Base-by-base conservation (phyloP, 768 basidiomycete species). In the Tricholomella constricta region DNA sequence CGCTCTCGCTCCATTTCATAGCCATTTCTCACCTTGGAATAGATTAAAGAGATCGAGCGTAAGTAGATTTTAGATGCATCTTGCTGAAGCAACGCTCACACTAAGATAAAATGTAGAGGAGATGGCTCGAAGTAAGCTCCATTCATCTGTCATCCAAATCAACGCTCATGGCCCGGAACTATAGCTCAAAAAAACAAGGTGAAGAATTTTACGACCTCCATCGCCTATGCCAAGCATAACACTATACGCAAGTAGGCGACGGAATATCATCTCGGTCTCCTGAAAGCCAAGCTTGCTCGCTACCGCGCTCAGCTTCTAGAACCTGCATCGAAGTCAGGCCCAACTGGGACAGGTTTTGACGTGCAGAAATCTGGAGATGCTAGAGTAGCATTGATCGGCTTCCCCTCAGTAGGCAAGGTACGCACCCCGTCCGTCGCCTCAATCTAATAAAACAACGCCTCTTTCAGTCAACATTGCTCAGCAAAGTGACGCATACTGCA, bases 21-120 rank as follows among this genome's bases (percentile, higher is more conserved):
- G 14, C 22, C 3, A 12, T 6, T 10, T 32, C 50, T 61, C 11
- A 56, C 31, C 25, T 25, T 25, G 37, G 32, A 29, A 19, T 50
- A 95, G 93, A 96, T 97, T 62, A 95, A 94, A 70, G 93, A 91
- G 70, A 96, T 96, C 57, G 92, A 98, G 82, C 91, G 92, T 92
- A 68, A 73, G 89, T 45, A 49, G 10, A 36, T 7, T 15, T 49
- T n/a, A 19, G 31, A 23, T 27, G 38, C 35, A n/a, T 15, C 12
- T n/a, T 3, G 6, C n/a, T 23, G 4, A 25, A 6, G 19, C 34
- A 29, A 25, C 32, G 40, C 29, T 31, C 56, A 23, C 23, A 47
- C 34, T 22, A 22, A 23, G 35, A 25, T 29, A 31, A 46, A 46
- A 23, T 50, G 3, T 47, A 94, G 92, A 94, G 85, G 95, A 98